Evolutionary conservation across 2,329 filamentous ascomycete genomes (phyloP).

Genomic region (Cladobotryum mycophilum): DNA sequence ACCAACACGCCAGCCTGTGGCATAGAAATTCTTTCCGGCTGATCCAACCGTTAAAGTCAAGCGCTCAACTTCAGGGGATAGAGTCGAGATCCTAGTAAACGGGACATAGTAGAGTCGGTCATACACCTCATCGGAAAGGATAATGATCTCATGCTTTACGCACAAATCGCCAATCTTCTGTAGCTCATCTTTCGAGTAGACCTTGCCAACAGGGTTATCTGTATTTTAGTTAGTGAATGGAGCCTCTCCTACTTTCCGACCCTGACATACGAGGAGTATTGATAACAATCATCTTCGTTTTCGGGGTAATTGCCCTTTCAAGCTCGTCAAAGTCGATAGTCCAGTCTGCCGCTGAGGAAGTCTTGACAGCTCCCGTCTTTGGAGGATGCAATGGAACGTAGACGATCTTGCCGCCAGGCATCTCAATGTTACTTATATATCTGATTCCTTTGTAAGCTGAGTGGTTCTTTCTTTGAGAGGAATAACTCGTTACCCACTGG

Average conservation of each 20-base stretch:
- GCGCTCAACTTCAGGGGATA: conserved; percentile 82
- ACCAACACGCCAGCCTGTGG: conserved; percentile 89
- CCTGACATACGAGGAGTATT: conserved; percentile 58
- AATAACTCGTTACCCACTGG: conserved; percentile 48
- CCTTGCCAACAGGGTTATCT: conserved; percentile 96
- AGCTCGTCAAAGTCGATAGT: conserved; percentile 77
- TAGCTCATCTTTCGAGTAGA: conserved; percentile 80
- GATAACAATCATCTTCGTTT: conserved; percentile 93
- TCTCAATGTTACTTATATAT: conserved; percentile 94
- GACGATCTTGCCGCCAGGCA: conserved; percentile 90
- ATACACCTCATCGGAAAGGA: conserved; percentile 89
- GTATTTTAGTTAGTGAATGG: conserved; percentile 1
- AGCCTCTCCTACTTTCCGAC: not conserved
- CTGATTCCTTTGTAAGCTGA: conserved; percentile 13
- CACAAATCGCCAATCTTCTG: conserved; percentile 80
- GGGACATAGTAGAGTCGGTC: conserved; percentile 92
- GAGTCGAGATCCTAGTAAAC: conserved; percentile 84
- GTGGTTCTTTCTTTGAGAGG: too few species aligned
- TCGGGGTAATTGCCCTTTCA: conserved; percentile 71
- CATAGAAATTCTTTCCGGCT: conserved; percentile 97
- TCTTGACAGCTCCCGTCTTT: conserved; percentile 67
- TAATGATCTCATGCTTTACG: conserved; percentile 89
- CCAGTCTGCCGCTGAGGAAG: conserved; percentile 84
- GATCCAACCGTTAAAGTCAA: conserved; percentile 92
- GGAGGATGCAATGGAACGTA: conserved; percentile 95